These are phyloP conservation scores for Phylloporus sp. DNA, from an alignment of 768 basidiomycete species.

Conservation along the genomic window DNA sequence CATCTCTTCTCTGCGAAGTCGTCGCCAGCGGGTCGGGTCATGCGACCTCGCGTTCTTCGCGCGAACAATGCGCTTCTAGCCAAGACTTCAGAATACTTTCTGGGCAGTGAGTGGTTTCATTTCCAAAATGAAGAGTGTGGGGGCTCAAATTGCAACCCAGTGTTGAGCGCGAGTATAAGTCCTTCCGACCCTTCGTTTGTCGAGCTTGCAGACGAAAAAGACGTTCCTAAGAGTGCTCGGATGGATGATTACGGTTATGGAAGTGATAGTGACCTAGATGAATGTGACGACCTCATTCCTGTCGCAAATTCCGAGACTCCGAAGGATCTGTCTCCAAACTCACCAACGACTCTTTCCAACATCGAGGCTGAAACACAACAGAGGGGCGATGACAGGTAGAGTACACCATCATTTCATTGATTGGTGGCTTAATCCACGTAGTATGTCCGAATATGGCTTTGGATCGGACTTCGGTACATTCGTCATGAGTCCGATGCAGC, in stretches of 20 bases:
- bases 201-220: slow-evolving; percentile 13
- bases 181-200: slow-evolving; percentile 11
- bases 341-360: not conserved
- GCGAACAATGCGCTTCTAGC: slow-evolving; percentile 27
- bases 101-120: slow-evolving; percentile 13
- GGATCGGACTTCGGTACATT: slow-evolving; percentile 17
- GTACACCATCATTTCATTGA: not conserved
- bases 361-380: not conserved
- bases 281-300: slow-evolving; percentile 9
- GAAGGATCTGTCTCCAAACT: not conserved
- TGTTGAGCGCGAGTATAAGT: slow-evolving; percentile 10
- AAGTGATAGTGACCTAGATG: slow-evolving; percentile 35
- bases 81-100: slow-evolving; percentile 26
- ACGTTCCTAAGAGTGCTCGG: slow-evolving; percentile 3
- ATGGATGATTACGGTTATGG: slow-evolving; percentile 28
- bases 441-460: slow-evolving; percentile 7
- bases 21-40: slow-evolving; percentile 3
- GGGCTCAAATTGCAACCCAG: not conserved
- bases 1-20: slow-evolving; percentile 25
- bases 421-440: not conserved
- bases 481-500: slow-evolving; percentile 10
- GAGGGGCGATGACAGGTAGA: slow-evolving; percentile 7
- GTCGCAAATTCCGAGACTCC: not conserved
- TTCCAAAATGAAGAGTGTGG: not conserved
- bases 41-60: slow-evolving; percentile 20